Conservation (phyloP, 495 filamentous ascomycete species). For the Podospora appendiculata region DNA sequence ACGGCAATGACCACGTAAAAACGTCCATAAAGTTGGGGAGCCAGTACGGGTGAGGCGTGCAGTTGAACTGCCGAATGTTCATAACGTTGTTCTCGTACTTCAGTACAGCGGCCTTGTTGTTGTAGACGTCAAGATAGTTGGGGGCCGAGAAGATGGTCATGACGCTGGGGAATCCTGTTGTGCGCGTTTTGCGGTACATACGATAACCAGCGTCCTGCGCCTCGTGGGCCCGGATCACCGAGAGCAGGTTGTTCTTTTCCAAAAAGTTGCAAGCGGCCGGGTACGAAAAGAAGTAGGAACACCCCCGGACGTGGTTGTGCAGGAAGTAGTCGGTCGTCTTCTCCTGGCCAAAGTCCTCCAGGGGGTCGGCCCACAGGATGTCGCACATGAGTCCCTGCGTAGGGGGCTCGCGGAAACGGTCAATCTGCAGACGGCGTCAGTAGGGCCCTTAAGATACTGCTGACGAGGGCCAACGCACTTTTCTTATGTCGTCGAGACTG, state of each 20-base stretch:
- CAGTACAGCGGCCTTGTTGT: conserved; percentile 97
- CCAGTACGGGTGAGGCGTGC: conserved; percentile 98
- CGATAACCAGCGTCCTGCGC: conserved; percentile 97
- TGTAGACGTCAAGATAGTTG: conserved; percentile 99
- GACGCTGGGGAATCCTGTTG: conserved; percentile 96
- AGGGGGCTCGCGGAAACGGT: conserved; percentile 93
- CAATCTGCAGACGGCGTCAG: conserved; percentile 55
- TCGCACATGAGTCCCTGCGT: conserved; percentile 99
- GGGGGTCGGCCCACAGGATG: conserved; percentile 95
- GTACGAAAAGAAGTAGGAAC: conserved; percentile 99
- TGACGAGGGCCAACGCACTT: conserved; percentile 42
- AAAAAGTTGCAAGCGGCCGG: conserved; percentile 96
- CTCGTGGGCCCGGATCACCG: conserved; percentile 97
- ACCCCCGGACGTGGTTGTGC: conserved; percentile 96
- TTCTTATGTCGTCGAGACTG: conserved; percentile 87
- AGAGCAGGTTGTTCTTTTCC: conserved; percentile 97
- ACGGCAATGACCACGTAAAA: conserved; percentile 97
- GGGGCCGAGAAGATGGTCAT: conserved; percentile 99
- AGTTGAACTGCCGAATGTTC: conserved; percentile 99
- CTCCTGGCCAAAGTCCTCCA: conserved; percentile 99
- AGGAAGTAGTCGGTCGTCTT: conserved; percentile 95
- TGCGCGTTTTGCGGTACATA: conserved; percentile 98
- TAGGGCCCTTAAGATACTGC: neutral
- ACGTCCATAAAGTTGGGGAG: conserved; percentile 99
- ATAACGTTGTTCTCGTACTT: conserved; percentile 99